These are phyloP conservation scores for Psophocarpus tetragonolobus DNA, from an alignment of 306 rosid species.

Conservation along the genomic window DNA sequence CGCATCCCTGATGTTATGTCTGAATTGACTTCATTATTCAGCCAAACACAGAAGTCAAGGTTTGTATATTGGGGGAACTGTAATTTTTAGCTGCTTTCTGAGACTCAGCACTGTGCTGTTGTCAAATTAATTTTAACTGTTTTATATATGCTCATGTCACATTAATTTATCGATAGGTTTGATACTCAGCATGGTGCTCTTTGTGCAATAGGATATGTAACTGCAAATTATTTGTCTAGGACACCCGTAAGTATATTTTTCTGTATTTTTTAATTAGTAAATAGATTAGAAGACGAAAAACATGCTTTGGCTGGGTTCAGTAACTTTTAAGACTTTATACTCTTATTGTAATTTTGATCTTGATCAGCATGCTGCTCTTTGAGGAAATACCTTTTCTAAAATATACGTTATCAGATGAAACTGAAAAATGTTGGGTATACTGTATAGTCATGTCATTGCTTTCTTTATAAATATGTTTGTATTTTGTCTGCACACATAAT, in stretches of 20 bases:
- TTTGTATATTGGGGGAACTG: conserved; percentile 35
- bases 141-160: conserved; percentile 30
- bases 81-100: conserved; percentile 17
- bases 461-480: conserved; percentile 18
- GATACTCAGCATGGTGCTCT: conserved; percentile 89
- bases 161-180: conserved; percentile 58
- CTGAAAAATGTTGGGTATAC: neutral
- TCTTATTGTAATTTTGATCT: conserved; percentile 26
- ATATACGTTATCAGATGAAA: conserved; percentile 16
- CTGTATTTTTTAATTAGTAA: conserved; percentile 15
- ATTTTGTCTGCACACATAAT: neutral
- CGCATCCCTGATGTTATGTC: conserved; percentile 52
- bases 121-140: conserved; percentile 1
- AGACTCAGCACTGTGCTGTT: neutral
- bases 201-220: conserved; percentile 85
- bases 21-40: conserved; percentile 65
- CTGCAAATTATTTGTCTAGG: conserved; percentile 80
- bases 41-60: conserved; percentile 67
- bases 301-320: conserved; percentile 11
- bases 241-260: conserved; percentile 60
- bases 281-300: neutral
- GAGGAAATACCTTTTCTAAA: neutral
- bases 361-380: neutral
- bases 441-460: conserved; percentile 2
- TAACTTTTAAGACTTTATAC: neutral